Conservation (phyloP, 352 stramenopile species). For the Pythium rhizo-oryzae region DNA sequence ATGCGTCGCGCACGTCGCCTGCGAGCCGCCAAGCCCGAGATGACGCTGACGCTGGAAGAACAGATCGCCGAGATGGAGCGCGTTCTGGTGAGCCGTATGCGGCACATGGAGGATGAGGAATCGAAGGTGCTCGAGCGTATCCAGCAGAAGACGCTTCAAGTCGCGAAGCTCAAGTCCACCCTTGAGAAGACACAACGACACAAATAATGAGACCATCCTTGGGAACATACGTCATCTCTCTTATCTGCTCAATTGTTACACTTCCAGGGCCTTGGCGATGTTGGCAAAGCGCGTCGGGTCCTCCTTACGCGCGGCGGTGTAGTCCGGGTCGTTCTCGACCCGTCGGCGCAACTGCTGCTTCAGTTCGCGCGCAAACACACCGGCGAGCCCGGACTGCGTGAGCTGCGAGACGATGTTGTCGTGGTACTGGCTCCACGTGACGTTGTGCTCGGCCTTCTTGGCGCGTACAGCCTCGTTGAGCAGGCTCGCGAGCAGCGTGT, state of each 20-base stretch:
- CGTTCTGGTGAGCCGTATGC: slow-evolving; percentile 36
- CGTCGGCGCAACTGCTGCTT: slow-evolving; percentile 61
- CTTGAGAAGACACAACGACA: neutral
- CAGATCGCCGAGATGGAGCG: slow-evolving; percentile 51
- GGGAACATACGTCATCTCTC: neutral
- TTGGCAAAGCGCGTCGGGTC: slow-evolving; percentile 48
- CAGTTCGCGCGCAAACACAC: slow-evolving; percentile 60
- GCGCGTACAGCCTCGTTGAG: slow-evolving; percentile 68
- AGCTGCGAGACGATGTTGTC: slow-evolving; percentile 59
- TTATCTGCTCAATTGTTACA: slow-evolving; percentile 17
- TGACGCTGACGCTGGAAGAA: slow-evolving; percentile 46
- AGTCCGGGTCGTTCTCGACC: slow-evolving; percentile 59
- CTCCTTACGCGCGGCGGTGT: slow-evolving; percentile 36
- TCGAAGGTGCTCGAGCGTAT: slow-evolving; percentile 42
- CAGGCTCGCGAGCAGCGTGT: slow-evolving; percentile 63
- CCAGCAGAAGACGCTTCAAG: slow-evolving; percentile 36
- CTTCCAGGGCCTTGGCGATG: slow-evolving; percentile 50
- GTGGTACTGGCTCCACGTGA: slow-evolving; percentile 53
- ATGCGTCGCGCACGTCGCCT: slow-evolving; percentile 38
- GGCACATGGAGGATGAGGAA: slow-evolving; percentile 42
- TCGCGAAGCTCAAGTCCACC: slow-evolving; percentile 17
- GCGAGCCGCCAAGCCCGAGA: slow-evolving; percentile 34
- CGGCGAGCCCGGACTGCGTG: slow-evolving; percentile 45
- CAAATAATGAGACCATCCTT: no score
- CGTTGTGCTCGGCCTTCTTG: slow-evolving; percentile 57